Evolutionary conservation across 495 filamentous ascomycete species (phyloP), one percentile per base, ranked within the genome.

Genomic region (Tuber indicum): DNA sequence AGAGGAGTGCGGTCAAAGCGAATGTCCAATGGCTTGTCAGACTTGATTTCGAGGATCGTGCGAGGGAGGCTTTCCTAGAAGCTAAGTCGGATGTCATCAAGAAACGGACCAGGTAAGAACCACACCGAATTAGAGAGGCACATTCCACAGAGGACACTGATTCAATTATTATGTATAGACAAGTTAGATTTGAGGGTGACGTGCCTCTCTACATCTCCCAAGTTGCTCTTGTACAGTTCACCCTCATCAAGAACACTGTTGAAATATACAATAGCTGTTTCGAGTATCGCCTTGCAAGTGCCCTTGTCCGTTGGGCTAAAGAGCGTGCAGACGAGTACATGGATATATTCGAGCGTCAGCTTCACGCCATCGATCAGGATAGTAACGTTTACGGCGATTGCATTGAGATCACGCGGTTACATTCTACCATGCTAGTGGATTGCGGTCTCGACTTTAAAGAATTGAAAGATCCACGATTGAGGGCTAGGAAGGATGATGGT

Each of bases 161-260:
- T 47, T 85, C 87, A 82, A 87, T 84, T 66, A 26, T 17, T 17
- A 36, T 23, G 66, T 21, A 75, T 75, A 96, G 94, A 77, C 92
- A 94, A 87, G 96, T 94, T 82, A 91, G 95, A 75, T 98, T 98
- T 84, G 93, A 97, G 84, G 96, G 96, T 47, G 91, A 97, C 81
- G 89, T 98, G 9, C 92, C 91, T 23, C 88, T 92, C 14, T 98
- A 99, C 85, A 94, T 98, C 81, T 97, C 92, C 86, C 92, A 97
- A 83, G 88, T 99, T n/a, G 95, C 96, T 5, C 97, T 92, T 78
- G 94, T 98, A 73, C 97, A 97, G 84, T 99, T 99, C 87, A 92
- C 91, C 43, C 89, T 97, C 78, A 96, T 98, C 84, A 90, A 91
- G 74, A 97, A 97, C 84, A 97, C 95, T 9, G 90, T 97, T 77